These are phyloP conservation scores for Spatholobus suberectus DNA, from an alignment of 306 rosid species.

Conservation along the genomic window DNA sequence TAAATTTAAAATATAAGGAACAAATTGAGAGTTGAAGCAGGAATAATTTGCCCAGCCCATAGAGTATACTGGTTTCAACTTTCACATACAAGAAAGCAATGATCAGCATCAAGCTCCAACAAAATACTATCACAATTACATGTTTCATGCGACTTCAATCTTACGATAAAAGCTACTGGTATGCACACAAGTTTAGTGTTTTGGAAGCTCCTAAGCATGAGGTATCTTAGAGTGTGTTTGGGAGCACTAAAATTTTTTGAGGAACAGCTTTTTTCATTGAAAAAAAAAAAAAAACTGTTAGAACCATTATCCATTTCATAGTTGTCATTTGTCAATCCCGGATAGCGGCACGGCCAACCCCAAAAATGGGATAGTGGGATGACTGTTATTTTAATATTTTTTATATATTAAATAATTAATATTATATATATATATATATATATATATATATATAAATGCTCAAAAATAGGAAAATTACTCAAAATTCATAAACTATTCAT, in stretches of 20 bases:
- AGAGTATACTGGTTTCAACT: background rate
- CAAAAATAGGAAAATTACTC: no score
- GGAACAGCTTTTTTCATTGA: background rate
- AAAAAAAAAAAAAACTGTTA: background rate
- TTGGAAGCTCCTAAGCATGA: conserved; percentile 4
- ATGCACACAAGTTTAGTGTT: conserved; percentile 4
- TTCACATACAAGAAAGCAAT: conserved; percentile 11
- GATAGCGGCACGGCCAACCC: no score
- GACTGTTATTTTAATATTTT: no score
- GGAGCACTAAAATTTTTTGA: background rate
- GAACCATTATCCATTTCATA: background rate
- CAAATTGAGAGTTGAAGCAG: background rate
- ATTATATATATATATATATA: no score
- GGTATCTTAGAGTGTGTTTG: background rate
- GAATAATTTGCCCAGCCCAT: background rate
- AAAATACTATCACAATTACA: conserved; percentile 13
- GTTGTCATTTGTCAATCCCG: no score
- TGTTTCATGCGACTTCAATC: conserved; percentile 28
- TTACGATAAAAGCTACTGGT: background rate
- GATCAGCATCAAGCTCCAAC: conserved; percentile 24
- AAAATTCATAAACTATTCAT: no score
- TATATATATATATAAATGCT: no score
- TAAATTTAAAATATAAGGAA: conserved; percentile 26
- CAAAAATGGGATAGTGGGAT: no score
- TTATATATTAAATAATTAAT: no score